phyloP scores from a whole-genome alignment of 768 basidiomycete species.

The Boletus sp. region DNA sequence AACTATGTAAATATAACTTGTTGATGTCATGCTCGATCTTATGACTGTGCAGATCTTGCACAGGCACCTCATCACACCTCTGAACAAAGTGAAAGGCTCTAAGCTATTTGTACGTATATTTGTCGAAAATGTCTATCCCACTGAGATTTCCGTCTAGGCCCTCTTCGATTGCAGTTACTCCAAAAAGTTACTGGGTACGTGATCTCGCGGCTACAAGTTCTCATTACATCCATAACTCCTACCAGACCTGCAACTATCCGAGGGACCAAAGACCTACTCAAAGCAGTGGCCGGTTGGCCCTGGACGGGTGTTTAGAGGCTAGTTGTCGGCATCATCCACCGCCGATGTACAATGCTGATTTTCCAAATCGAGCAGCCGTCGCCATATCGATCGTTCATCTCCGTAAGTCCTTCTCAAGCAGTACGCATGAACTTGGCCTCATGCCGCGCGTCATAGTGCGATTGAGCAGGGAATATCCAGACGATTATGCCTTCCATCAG shows the following conservation, averaged over 20 bases:
- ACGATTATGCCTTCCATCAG: not conserved
- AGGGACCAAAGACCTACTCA: not conserved
- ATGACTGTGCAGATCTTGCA: constrained; percentile 2
- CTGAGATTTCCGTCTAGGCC: not conserved
- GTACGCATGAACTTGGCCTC: not conserved
- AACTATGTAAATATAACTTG: constrained; percentile 2
- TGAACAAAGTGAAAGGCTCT: not conserved
- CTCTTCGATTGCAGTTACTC: constrained; percentile 16
- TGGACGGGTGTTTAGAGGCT: not conserved
- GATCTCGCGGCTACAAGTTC: not conserved
- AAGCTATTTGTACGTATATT: constrained; percentile 4
- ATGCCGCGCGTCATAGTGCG: not conserved
- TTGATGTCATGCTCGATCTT: not conserved
- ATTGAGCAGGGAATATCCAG: not conserved
- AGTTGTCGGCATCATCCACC: not conserved
- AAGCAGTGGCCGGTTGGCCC: not conserved
- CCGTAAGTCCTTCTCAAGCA: not conserved
- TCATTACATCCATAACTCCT: not conserved
- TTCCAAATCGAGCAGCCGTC: not conserved
- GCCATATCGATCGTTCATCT: not conserved
- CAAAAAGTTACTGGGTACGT: constrained; percentile 13
- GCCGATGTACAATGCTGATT: not conserved
- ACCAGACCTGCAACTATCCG: constrained; percentile 4
- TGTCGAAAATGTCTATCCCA: too few relatives aligned
- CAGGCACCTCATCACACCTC: not conserved